These are phyloP conservation scores for Salvia miltiorrhiza DNA, from an alignment of 257 asterid genomes.

Conservation along the genomic window DNA sequence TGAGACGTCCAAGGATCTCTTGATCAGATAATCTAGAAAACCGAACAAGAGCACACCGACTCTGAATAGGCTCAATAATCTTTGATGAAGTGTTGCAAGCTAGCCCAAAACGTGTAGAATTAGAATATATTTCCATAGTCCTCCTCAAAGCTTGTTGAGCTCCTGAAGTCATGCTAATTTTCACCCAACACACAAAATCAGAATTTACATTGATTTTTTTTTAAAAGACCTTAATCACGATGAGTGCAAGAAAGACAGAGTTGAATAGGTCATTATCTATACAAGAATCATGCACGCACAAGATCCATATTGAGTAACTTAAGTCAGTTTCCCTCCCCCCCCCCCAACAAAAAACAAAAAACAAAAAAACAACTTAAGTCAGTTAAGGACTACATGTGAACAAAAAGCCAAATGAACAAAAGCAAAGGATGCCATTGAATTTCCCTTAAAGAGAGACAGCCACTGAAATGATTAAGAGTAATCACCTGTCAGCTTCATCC, in stretches of 20 bases:
- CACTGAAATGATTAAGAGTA: constrained; percentile 4
- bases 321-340: too few species aligned
- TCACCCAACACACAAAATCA: constrained; percentile 28
- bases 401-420: not conserved
- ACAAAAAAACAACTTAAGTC: too few species aligned
- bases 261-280: not conserved
- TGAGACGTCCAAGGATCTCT: constrained; percentile 96
- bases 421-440: not conserved
- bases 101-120: constrained; percentile 93
- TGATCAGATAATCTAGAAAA: constrained; percentile 87
- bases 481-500: constrained; percentile 98
- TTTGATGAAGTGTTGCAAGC: constrained; percentile 96
- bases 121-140: constrained; percentile 96
- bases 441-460: constrained; percentile 2
- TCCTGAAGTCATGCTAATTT: constrained; percentile 90
- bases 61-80: constrained; percentile 92
- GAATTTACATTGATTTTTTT: too few species aligned
- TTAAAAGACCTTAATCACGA: not conserved
- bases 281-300: not conserved
- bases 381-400: not conserved
- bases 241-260: constrained; percentile 2
- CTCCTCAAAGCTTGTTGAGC: constrained; percentile 99
- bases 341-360: too few species aligned
- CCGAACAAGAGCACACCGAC: constrained; percentile 96
- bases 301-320: not conserved